Conservation (phyloP, 306 rosid genomes). For the Lupinus albus region DNA sequence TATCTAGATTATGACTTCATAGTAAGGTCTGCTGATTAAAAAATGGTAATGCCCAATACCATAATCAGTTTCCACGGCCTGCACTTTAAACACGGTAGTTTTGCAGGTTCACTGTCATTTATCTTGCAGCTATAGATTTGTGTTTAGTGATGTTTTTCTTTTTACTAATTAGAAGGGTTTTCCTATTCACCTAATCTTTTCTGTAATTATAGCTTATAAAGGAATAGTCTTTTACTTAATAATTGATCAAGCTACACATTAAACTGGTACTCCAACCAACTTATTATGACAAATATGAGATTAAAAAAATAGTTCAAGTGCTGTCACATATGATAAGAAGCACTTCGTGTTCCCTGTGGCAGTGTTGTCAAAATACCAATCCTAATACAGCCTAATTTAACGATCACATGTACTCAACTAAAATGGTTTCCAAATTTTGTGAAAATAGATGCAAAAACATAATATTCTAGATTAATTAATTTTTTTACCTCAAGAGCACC, state of each 20-base stretch:
- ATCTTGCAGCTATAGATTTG: conserved; percentile 27
- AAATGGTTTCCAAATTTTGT: conserved; percentile 3
- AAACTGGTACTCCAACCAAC: neutral
- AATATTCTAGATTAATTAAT: conserved; percentile 16
- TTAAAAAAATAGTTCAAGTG: conserved; percentile 30
- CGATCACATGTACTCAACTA: conserved; percentile 14
- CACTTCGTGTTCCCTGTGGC: neutral
- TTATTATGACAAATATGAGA: neutral
- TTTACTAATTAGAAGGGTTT: conserved; percentile 22
- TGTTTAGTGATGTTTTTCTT: neutral
- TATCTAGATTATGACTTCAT: conserved; percentile 24
- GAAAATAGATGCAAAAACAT: conserved; percentile 26
- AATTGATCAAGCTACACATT: too few relatives aligned
- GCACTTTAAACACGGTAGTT: conserved; percentile 11
- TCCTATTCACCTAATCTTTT: conserved; percentile 13
- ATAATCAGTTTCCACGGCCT: conserved; percentile 4
- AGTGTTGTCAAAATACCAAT: conserved; percentile 32
- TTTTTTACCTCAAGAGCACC: conserved; percentile 76
- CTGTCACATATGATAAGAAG: conserved; percentile 29
- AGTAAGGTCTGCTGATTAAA: conserved; percentile 17
- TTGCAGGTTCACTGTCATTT: conserved; percentile 20
- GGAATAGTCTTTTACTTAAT: too few relatives aligned
- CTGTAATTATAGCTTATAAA: too few relatives aligned
- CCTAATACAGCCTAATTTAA: conserved; percentile 37
- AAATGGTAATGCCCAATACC: conserved; percentile 15